phyloP scores from a whole-genome alignment of 192 early-diverging fungal species.

The Podila epigama region DNA sequence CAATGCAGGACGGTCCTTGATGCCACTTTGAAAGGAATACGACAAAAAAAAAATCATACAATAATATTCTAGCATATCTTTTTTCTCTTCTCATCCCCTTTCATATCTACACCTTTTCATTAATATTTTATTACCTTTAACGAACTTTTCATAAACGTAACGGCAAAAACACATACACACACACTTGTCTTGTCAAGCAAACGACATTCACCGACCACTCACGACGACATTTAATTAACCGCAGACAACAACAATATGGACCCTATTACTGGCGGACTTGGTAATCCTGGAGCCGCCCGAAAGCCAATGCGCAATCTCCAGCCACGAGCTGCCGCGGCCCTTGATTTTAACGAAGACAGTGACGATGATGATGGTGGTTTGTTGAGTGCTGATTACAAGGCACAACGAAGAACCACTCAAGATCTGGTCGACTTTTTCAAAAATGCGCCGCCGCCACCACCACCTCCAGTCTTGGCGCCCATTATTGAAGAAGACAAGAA shows the following conservation, averaged over 20 bases:
- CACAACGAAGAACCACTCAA: conserved; percentile 21
- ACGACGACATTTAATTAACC: too few species aligned
- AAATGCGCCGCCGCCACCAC: conserved; percentile 11
- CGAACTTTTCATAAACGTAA: too few species aligned
- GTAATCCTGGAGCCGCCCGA: background rate
- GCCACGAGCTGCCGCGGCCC: conserved; percentile 28
- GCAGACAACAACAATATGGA: background rate
- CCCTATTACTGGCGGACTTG: background rate
- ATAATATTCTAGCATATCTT: background rate
- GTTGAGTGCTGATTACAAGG: conserved; percentile 21
- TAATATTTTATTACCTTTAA: too few species aligned
- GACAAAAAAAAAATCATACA: background rate
- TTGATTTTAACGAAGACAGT: conserved; percentile 26
- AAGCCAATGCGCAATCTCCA: conserved; percentile 11
- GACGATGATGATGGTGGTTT: conserved; percentile 17
- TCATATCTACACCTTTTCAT: background rate
- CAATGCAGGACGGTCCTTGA: background rate
- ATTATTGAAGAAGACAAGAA: conserved; percentile 29
- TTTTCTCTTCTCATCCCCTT: background rate
- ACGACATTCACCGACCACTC: too few species aligned
- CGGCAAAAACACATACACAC: too few species aligned
- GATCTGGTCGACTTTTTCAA: conserved; percentile 42
- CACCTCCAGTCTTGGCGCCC: background rate
- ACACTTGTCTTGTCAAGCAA: too few species aligned
- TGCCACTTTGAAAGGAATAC: too few species aligned